A percentile compares a stretch with the other conserved stretches of the same genome.
Evolutionary conservation across 164 flowering plant species (phyloP).

Genomic region (Sedum album): DNA sequence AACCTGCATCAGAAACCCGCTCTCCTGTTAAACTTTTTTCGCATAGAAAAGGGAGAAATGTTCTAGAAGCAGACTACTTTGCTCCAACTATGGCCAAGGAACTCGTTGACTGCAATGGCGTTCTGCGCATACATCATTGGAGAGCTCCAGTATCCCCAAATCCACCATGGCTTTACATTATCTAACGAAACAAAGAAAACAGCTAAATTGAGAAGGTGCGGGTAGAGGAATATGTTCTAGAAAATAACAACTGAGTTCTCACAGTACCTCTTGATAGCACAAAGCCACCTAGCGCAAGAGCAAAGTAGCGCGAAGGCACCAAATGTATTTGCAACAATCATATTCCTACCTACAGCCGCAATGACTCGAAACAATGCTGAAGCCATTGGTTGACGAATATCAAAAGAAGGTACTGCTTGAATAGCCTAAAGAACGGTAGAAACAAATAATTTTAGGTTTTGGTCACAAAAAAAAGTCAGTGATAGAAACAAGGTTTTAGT

Average conservation of each 20-base stretch:
- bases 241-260: too few species aligned
- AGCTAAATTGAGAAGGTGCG: neutral
- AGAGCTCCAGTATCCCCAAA: slow-evolving; percentile 58
- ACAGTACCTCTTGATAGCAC: slow-evolving; percentile 43
- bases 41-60: neutral
- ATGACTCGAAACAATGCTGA: slow-evolving; percentile 39
- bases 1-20: slow-evolving; percentile 11
- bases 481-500: too few species aligned
- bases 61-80: slow-evolving; percentile 29
- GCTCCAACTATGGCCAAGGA: slow-evolving; percentile 49
- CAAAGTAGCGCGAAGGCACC: slow-evolving; percentile 34
- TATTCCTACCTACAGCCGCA: slow-evolving; percentile 35
- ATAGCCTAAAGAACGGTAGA: slow-evolving; percentile 19
- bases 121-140: slow-evolving; percentile 58
- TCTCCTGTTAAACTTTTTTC: neutral
- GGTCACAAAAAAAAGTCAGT: too few species aligned
- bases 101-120: slow-evolving; percentile 40
- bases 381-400: slow-evolving; percentile 42
- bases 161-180: slow-evolving; percentile 54
- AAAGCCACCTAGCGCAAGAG: slow-evolving; percentile 41
- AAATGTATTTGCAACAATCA: slow-evolving; percentile 44
- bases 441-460: too few species aligned
- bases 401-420: slow-evolving; percentile 38
- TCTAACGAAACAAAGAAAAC: slow-evolving; percentile 25
- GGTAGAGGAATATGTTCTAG: neutral